These are phyloP conservation scores for Pyronema domesticum DNA, from an alignment of 495 filamentous ascomycete species.

Conservation along the genomic window DNA sequence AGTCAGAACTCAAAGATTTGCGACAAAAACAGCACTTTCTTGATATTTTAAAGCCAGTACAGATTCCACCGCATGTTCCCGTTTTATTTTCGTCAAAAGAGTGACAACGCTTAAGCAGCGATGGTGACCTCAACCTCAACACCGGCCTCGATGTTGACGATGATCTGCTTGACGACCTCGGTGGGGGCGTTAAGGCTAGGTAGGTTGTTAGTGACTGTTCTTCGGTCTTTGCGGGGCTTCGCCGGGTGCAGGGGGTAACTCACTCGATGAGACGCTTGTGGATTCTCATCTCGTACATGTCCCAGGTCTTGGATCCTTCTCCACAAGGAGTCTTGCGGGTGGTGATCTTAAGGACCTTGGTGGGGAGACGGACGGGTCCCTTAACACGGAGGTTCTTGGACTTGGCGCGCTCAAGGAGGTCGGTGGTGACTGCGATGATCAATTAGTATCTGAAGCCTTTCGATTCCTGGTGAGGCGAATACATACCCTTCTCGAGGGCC, in stretches of 20 bases:
- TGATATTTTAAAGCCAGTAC: not conserved
- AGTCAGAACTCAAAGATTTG: not conserved
- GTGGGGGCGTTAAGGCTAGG: slow-evolving; percentile 75
- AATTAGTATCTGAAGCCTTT: no score
- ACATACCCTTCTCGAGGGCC: slow-evolving; percentile 80
- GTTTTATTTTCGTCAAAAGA: no score
- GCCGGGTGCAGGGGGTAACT: slow-evolving; percentile 24
- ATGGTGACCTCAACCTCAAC: slow-evolving; percentile 99
- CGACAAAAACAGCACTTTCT: not conserved
- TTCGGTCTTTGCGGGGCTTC: no score
- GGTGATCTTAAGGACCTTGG: slow-evolving; percentile 91
- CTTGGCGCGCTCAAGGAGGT: slow-evolving; percentile 97
- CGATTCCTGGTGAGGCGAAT: no score
- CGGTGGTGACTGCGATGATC: slow-evolving; percentile 51
- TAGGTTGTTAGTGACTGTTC: no score
- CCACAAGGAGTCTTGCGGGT: slow-evolving; percentile 93
- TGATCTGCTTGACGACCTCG: slow-evolving; percentile 99
- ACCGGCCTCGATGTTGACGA: slow-evolving; percentile 99
- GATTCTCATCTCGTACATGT: slow-evolving; percentile 97
- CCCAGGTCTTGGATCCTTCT: slow-evolving; percentile 99
- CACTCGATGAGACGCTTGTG: slow-evolving; percentile 96
- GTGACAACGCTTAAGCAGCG: slow-evolving; percentile 52
- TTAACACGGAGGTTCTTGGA: slow-evolving; percentile 96
- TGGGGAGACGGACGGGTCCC: slow-evolving; percentile 95
- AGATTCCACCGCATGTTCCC: not conserved